A percentile compares a stretch with the other conserved stretches of the same genome.
Conservation (phyloP, 1,139 yeast genomes). For the Yamadazyma diddensiae region DNA sequence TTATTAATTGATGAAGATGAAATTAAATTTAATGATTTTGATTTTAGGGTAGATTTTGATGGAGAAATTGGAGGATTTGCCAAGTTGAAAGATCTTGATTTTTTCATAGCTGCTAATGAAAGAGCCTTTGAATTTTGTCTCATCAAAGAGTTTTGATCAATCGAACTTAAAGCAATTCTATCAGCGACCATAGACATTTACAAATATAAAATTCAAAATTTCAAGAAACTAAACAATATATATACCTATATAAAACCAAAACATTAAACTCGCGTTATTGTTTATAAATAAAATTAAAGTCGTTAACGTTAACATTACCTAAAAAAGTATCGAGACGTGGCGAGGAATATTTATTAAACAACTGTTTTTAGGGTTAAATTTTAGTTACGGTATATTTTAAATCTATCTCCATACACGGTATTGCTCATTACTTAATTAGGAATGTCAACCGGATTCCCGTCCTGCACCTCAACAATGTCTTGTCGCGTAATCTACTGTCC, state of each 20-base stretch:
- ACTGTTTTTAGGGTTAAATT: background rate
- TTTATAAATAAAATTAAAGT: too few species aligned
- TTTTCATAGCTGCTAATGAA: conserved; percentile 5
- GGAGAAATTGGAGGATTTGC: conserved; percentile 1
- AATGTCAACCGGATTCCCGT: background rate
- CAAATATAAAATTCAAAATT: background rate
- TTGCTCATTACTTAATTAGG: background rate
- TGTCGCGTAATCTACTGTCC: background rate
- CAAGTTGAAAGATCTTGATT: conserved; percentile 4
- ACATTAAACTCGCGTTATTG: conserved; percentile 7
- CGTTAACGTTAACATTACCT: background rate
- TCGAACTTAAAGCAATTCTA: conserved; percentile 13
- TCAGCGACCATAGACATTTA: conserved; percentile 12
- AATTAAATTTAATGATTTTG: conserved; percentile 4
- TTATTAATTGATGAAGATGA: conserved; percentile 1
- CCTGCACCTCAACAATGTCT: background rate
- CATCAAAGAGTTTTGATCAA: conserved; percentile 10
- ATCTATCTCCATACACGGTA: conserved; percentile 1
- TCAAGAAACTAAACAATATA: background rate
- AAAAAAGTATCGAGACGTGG: background rate
- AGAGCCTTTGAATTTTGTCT: conserved; percentile 4
- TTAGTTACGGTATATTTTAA: background rate
- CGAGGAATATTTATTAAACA: conserved; percentile 1
- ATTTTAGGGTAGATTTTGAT: conserved; percentile 3
- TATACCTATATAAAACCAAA: background rate